Base-by-base conservation (phyloP, 768 basidiomycete species). In the Chalciporus chontae region DNA sequence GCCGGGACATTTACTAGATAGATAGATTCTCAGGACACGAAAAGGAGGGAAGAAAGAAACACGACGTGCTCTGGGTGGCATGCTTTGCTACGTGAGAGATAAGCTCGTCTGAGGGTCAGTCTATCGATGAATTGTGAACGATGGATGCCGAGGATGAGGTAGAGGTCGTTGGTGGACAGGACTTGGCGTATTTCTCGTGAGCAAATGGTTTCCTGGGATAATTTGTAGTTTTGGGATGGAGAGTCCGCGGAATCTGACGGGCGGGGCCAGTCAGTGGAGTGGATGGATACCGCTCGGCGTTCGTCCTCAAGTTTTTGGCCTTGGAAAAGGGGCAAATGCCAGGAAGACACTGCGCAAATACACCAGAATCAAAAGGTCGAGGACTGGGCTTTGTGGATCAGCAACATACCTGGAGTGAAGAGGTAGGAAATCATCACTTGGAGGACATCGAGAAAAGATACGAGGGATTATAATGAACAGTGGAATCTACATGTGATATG, bases 51-150 rank as follows among this genome's bases (percentile, higher is more conserved):
- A 26, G 37, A 15, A 26, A 40, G 47, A 17, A n/a, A 31, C 27
- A 31, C 17, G 46, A 77, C 88, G 54, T 51, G 92, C 91, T 94
- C 91, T 70, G 91, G 91, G 61, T 93, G 91, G 55, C 90, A 92
- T 8, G 80, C 77, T 55, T 75, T 78, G 64, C 88, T 90, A 27
- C 90, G 74, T 0, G 77, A 71, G 45, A 94, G 78, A 66, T 91
- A 94, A 17, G 87, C 88, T 21, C 88, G 74, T 37, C 91, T 69
- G 32, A 92, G 76, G 31, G 82, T 67, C 53, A 81, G 69, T 53
- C 77, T 78, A 64, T 91, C 87, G 32, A 82, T 69, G 27, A 61
- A 60, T 0, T 73, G 65, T 7, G 71, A 71, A 53, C 76, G 77
- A 18, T 74, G 58, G 5, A 90, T 67, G 5, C 89, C 90, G 8